A percentile compares a stretch with the other conserved stretches of the same genome.
Evolutionary conservation across 1,284 basidiomycete genomes (phyloP).

Genomic region (Hypsizygus ulmarius): DNA sequence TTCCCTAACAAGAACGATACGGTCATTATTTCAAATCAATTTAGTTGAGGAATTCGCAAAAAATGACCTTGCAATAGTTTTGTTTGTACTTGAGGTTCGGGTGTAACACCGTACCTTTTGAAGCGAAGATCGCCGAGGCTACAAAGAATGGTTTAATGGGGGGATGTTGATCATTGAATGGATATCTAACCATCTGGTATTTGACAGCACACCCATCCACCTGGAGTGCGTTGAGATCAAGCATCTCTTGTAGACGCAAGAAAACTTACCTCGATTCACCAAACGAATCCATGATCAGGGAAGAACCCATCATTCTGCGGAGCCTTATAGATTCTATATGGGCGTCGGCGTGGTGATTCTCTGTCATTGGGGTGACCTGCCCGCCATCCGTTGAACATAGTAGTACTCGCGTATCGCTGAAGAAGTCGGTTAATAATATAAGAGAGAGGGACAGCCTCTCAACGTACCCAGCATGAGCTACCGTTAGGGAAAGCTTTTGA

Average conservation of each 20-base stretch:
- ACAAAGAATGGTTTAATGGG: background rate
- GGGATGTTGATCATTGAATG: constrained; percentile 9
- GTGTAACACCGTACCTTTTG: constrained; percentile 90
- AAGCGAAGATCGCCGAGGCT: constrained; percentile 90
- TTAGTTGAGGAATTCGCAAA: background rate
- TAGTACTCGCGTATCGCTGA: constrained; percentile 86
- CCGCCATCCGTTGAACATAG: constrained; percentile 77
- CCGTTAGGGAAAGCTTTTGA: constrained; percentile 67
- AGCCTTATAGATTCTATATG: constrained; percentile 83
- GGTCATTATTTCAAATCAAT: background rate
- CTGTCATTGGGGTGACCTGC: constrained; percentile 77
- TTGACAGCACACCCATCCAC: constrained; percentile 96
- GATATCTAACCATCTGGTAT: constrained; percentile 76
- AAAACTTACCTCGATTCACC: constrained; percentile 79
- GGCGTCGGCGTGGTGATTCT: constrained; percentile 91
- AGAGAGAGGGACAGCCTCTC: constrained; percentile 2
- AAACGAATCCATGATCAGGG: constrained; percentile 91
- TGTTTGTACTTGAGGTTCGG: constrained; percentile 89
- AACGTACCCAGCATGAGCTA: constrained; percentile 89
- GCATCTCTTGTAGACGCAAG: background rate
- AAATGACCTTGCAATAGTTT: constrained; percentile 72
- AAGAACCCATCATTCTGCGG: constrained; percentile 86
- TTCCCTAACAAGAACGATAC: constrained; percentile 43
- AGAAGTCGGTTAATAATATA: constrained; percentile 8
- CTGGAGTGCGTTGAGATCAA: constrained; percentile 34